Evolutionary conservation across 2,329 filamentous ascomycete species (phyloP), one percentile per base, ranked within the genome.

Genomic region (Aspergillus novofumigatus): DNA sequence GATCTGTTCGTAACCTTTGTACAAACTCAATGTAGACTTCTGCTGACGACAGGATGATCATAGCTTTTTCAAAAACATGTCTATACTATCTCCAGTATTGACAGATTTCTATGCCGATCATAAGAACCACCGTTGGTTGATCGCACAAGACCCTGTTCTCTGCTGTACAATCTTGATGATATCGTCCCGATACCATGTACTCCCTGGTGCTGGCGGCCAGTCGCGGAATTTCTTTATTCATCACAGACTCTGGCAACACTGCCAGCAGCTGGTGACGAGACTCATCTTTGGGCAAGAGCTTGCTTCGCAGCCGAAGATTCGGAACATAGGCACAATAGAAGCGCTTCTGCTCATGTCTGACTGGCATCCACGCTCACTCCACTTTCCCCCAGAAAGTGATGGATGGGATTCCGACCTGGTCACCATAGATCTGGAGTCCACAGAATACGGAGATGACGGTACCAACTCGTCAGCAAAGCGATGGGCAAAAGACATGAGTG

Each of bases 331-430:
- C 0, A 78, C 78, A 0, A 80, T 83, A 7, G 78, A 83, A 61
- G 80, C 78, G 0, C 67, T 83, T 0, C 64, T 83, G 1, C 68
- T 83, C 1, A 72, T 83, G 1, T 79, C 77, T 0, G 81, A 83
- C 60, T 83, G 81, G 81, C 79, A 82, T 60, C 80, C 81, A 0
- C 74, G 80, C 23, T 76, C 78, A 1, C 68, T 83, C 1, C 79
- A 83, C 57, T 78, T 82, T 21, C 80, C 81, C 0, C 80, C 80
- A 0, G 78, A 77, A 10, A 76, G 71, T 10, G 80, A 83, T 59
- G 80, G 81, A 0, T 83, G 80, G 81, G 81, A 84, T 59, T 80
- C 78, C n/a, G 79, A 81, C 54, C 65, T 82, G 4, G 75, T 81
- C 45, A 69, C 75, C 21, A 75, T 77, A 54, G 73, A 74, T 3